A percentile compares a stretch with the other conserved stretches of the same genome.
These are phyloP conservation scores for Filobasidium wieringae DNA, from an alignment of 768 basidiomycete genomes.

Conservation along the genomic window DNA sequence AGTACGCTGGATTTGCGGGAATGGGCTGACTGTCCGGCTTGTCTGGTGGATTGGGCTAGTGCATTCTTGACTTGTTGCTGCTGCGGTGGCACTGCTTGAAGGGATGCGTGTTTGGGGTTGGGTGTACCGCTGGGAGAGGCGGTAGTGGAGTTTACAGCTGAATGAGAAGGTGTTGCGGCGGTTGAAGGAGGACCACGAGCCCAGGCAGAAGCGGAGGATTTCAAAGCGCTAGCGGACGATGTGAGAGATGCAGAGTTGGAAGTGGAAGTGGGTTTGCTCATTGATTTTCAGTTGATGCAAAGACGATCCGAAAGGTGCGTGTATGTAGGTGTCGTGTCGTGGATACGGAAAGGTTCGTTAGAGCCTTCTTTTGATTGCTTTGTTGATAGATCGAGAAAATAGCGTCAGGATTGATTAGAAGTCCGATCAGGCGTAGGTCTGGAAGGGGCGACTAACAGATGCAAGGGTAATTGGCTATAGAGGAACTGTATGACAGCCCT, in stretches of 20 bases:
- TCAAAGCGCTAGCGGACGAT: conserved; percentile 33
- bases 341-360: neutral
- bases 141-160: conserved; percentile 45
- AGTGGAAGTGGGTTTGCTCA: conserved; percentile 82
- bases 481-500: too few species aligned
- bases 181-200: conserved; percentile 66
- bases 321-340: neutral
- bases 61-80: conserved; percentile 10
- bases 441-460: too few species aligned
- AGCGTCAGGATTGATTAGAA: neutral
- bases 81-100: too few species aligned
- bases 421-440: neutral
- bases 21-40: neutral
- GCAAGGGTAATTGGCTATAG: neutral
- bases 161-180: conserved; percentile 63
- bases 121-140: conserved; percentile 45
- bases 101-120: conserved; percentile 42
- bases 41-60: conserved; percentile 7
- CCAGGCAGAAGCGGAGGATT: conserved; percentile 58
- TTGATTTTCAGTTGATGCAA: conserved; percentile 40
- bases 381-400: neutral
- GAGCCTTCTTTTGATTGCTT: neutral
- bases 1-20: conserved; percentile 1
- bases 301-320: neutral
- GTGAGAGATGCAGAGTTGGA: conserved; percentile 59